Evolutionary conservation across 2,329 filamentous ascomycete genomes (phyloP).

Genomic region (Elsinoe necatrix): DNA sequence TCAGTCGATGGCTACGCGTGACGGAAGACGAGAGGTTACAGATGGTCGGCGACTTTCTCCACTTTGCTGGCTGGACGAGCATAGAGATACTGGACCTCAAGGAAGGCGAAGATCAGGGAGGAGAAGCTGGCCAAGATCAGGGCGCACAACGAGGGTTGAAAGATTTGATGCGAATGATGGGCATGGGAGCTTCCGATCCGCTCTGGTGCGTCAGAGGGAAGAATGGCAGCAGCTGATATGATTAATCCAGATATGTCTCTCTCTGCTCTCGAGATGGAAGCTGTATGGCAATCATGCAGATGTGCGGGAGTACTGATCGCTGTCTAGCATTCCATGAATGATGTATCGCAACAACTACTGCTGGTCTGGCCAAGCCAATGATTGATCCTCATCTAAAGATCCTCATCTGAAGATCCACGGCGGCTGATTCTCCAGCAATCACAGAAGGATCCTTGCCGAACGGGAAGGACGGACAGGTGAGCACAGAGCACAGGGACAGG

Average conservation of each 20-base stretch:
- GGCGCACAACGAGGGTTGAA: slow-evolving; percentile 21
- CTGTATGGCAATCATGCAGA: not conserved
- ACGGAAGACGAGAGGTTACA: slow-evolving; percentile 38
- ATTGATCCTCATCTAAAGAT: not conserved
- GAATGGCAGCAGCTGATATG: slow-evolving; percentile 18
- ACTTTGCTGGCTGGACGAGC: slow-evolving; percentile 44
- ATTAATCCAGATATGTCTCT: not conserved
- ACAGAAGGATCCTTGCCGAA: not conserved
- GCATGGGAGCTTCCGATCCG: slow-evolving; percentile 33
- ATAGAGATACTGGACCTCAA: slow-evolving; percentile 47
- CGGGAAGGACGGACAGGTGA: not conserved
- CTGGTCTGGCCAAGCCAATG: slow-evolving; percentile 4
- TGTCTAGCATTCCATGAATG: not conserved
- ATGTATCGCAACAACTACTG: not conserved
- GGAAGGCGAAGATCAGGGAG: slow-evolving; percentile 16
- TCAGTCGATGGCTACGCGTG: slow-evolving; percentile 41
- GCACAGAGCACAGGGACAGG: not conserved
- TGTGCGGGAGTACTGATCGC: slow-evolving; percentile 1
- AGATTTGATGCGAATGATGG: slow-evolving; percentile 28
- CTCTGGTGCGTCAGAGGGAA: slow-evolving; percentile 38
- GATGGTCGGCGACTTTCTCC: slow-evolving; percentile 46
- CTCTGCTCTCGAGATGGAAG: not conserved
- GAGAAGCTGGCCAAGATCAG: slow-evolving; percentile 9
- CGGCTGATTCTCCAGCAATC: slow-evolving; percentile 4
- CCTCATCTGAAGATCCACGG: not conserved